A percentile compares a stretch with the other conserved stretches of the same genome.
Evolutionary conservation across 1,139 yeast species (phyloP).

Genomic region (Trichomonascaceae sp.): DNA sequence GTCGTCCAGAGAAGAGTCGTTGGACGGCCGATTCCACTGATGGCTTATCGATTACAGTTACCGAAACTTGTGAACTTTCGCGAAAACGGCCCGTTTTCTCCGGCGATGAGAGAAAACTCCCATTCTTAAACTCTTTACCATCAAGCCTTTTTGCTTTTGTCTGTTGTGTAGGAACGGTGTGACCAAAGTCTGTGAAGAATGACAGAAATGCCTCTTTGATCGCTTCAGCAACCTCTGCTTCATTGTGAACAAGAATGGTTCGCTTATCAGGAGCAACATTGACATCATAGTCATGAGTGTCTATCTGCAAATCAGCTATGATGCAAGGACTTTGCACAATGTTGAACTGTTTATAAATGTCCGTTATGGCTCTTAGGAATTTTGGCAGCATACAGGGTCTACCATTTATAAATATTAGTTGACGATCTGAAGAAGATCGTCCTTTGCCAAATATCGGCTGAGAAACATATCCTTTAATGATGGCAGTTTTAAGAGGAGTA

Average conservation of each 20-base stretch:
- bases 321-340: slow-evolving; percentile 71
- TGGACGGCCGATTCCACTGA: background rate
- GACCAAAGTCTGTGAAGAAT: slow-evolving; percentile 24
- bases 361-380: slow-evolving; percentile 58
- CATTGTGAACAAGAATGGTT: slow-evolving; percentile 62
- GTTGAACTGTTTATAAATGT: slow-evolving; percentile 64
- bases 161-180: slow-evolving; percentile 25
- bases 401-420: slow-evolving; percentile 62
- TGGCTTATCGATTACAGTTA: background rate
- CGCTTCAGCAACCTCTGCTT: slow-evolving; percentile 48
- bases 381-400: slow-evolving; percentile 64
- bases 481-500: background rate
- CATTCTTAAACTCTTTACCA: background rate
- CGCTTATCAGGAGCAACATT: slow-evolving; percentile 92
- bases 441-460: slow-evolving; percentile 74
- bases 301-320: slow-evolving; percentile 52
- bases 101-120: background rate
- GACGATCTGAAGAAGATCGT: slow-evolving; percentile 65
- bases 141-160: background rate
- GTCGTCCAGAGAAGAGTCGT: background rate
- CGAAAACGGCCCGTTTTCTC: background rate
- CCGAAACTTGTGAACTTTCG: background rate
- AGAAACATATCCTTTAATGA: slow-evolving; percentile 57
- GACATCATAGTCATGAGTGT: slow-evolving; percentile 56
- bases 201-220: slow-evolving; percentile 30